Evolutionary conservation across 768 basidiomycete genomes (phyloP).

Genomic region (Lactarius sanguifluus): DNA sequence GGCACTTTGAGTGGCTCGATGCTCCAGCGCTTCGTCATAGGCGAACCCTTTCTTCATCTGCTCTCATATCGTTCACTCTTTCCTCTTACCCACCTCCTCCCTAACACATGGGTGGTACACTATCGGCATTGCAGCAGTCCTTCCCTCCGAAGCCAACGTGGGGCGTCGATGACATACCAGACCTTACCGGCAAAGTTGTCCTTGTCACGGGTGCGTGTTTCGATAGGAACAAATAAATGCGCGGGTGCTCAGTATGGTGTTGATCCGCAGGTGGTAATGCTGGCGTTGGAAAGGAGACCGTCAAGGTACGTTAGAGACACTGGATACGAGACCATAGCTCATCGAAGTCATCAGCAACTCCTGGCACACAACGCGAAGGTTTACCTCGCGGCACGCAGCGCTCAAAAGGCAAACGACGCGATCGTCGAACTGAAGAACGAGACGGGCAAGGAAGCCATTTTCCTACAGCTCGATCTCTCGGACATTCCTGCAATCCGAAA

Average conservation of each 20-base stretch:
- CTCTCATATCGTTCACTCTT: neutral
- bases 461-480: constrained; percentile 46
- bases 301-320: constrained; percentile 41
- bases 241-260: constrained; percentile 8
- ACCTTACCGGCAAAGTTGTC: neutral
- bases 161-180: constrained; percentile 37
- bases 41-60: neutral
- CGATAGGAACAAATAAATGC: constrained; percentile 48
- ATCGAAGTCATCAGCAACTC: constrained; percentile 41
- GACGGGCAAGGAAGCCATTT: constrained; percentile 46
- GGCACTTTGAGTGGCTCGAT: neutral
- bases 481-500: constrained; percentile 40
- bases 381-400: constrained; percentile 55
- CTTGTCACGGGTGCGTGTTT: neutral
- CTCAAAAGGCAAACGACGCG: constrained; percentile 46
- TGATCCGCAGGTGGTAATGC: constrained; percentile 37
- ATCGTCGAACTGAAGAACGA: constrained; percentile 51
- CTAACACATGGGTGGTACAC: neutral
- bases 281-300: constrained; percentile 61
- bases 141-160: constrained; percentile 48
- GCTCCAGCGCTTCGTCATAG: neutral
- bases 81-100: neutral
- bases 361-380: constrained; percentile 63
- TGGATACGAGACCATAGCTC: neutral
- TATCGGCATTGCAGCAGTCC: constrained; percentile 28